Percentiles rank a stretch among this genome's conserved stretches.
Conservation (phyloP, 2,329 filamentous ascomycete species). For the Paracorniculantispora psalliotae region DNA sequence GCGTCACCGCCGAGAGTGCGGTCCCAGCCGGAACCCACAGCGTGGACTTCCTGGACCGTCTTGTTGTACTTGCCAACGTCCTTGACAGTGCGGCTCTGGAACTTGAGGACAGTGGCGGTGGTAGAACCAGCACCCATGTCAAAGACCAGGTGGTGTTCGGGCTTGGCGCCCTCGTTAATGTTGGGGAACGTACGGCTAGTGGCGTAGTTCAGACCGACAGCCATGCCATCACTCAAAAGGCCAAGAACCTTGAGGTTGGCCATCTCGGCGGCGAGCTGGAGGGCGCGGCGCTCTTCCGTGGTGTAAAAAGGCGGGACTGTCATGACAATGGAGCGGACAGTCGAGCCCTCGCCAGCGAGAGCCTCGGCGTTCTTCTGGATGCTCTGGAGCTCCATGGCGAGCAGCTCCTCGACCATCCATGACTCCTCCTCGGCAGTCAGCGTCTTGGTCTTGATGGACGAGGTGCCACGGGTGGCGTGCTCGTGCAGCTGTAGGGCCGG, state of each 20-base stretch:
- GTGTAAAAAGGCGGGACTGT: conserved; percentile 91
- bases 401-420: conserved; percentile 82
- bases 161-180: conserved; percentile 73
- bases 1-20: conserved; percentile 82
- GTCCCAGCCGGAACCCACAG: conserved; percentile 84
- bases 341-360: conserved; percentile 69
- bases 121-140: conserved; percentile 97
- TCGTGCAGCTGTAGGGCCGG: conserved; percentile 69
- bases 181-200: conserved; percentile 85
- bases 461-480: conserved; percentile 58
- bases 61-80: conserved; percentile 92
- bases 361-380: conserved; percentile 83
- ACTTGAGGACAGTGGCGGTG: conserved; percentile 82
- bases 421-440: conserved; percentile 58
- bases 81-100: conserved; percentile 86
- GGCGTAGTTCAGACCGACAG: conserved; percentile 93
- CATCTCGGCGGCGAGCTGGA: conserved; percentile 78
- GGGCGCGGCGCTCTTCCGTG: conserved; percentile 79
- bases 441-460: conserved; percentile 73
- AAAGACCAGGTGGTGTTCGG: conserved; percentile 89
- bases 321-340: conserved; percentile 77
- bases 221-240: conserved; percentile 82
- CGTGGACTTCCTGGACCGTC: conserved; percentile 91
- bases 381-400: conserved; percentile 95
- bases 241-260: conserved; percentile 82